phyloP scores from a whole-genome alignment of 2,329 filamentous ascomycete genomes.

The Colletotrichum eleusines region DNA sequence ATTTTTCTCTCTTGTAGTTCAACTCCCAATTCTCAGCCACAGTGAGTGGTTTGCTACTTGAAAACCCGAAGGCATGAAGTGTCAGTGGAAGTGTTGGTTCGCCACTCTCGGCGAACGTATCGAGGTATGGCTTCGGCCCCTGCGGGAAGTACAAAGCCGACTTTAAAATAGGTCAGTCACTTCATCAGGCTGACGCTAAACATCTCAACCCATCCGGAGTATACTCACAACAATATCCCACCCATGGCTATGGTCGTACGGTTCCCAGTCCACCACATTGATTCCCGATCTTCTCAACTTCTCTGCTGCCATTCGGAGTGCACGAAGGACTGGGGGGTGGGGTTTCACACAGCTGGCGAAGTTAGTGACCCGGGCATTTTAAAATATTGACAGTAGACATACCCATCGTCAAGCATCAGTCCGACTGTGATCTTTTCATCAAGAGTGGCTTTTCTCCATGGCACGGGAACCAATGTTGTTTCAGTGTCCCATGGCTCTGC shows the following conservation, averaged over 20 bases:
- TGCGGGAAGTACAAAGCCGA: conserved; percentile 26
- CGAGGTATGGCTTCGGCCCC: conserved; percentile 25
- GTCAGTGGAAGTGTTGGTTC: conserved; percentile 25
- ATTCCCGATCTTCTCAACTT: conserved; percentile 61
- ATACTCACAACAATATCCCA: conserved; percentile 21
- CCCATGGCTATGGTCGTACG: conserved; percentile 53
- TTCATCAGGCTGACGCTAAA: neutral
- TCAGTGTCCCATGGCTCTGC: conserved; percentile 68
- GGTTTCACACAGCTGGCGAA: conserved; percentile 51
- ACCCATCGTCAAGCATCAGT: conserved; percentile 73
- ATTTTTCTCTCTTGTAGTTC: conserved; percentile 19
- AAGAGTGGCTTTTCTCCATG: conserved; percentile 59
- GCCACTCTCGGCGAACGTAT: conserved; percentile 25
- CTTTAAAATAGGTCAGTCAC: neutral
- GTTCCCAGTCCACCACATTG: conserved; percentile 65
- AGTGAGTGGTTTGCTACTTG: conserved; percentile 2
- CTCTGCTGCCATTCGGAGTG: conserved; percentile 59
- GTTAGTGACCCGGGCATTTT: neutral
- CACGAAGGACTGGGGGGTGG: conserved; percentile 73
- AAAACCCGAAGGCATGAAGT: conserved; percentile 14
- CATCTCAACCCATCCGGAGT: neutral
- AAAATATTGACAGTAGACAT: conserved; percentile 55
- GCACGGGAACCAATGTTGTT: conserved; percentile 67
- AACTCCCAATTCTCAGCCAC: conserved; percentile 19
- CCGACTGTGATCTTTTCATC: conserved; percentile 64